A percentile compares a stretch with the other conserved stretches of the same genome.
Evolutionary conservation across 805 yeast genomes (phyloP).

Genomic region (Schwanniomyces pseudopolymorphus): DNA sequence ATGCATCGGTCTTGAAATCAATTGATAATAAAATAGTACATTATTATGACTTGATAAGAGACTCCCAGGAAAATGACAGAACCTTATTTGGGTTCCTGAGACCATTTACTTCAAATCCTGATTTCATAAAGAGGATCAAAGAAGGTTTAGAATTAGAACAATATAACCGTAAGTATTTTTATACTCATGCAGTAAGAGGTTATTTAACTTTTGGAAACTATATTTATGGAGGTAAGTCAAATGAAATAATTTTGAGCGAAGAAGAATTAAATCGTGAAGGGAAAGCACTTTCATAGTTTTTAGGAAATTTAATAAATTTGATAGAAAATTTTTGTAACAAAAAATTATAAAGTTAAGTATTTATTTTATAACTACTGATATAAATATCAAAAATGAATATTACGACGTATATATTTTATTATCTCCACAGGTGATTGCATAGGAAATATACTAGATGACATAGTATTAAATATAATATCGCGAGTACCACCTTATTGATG

Average conservation of each 20-base stretch:
- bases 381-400: no score
- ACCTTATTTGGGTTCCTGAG: slow-evolving; percentile 1
- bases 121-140: not conserved
- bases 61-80: slow-evolving; percentile 6
- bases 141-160: not conserved
- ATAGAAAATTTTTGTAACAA: no score
- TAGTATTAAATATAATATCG: no score
- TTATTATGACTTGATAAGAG: slow-evolving; percentile 17
- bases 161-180: not conserved
- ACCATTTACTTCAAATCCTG: not conserved
- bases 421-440: no score
- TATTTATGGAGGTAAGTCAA: slow-evolving; percentile 4
- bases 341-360: no score
- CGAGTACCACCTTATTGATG: no score
- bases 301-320: no score
- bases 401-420: no score
- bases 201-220: slow-evolving; percentile 9
- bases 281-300: not conserved
- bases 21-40: slow-evolving; percentile 7
- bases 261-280: slow-evolving; percentile 8
- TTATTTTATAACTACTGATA: no score
- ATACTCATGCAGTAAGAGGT: not conserved
- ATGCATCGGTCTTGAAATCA: slow-evolving; percentile 4
- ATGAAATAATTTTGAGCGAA: not conserved
- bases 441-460: no score